Percentiles rank a stretch among this genome's conserved stretches.
Evolutionary conservation across 495 filamentous ascomycete genomes (phyloP).

Genomic region (Penicillium riverlandense): DNA sequence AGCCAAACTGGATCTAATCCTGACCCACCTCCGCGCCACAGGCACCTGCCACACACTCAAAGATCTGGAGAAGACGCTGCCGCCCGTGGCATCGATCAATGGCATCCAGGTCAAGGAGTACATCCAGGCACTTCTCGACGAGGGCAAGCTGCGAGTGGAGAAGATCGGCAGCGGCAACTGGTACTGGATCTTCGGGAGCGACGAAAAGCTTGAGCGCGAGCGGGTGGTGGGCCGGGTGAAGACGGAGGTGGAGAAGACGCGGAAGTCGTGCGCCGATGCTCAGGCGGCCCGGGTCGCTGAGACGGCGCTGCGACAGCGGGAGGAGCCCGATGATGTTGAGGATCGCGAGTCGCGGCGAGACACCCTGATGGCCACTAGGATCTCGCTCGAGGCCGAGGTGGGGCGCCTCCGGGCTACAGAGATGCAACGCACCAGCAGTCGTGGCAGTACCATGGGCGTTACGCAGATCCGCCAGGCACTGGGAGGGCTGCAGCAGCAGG

Average conservation of each 20-base stretch:
- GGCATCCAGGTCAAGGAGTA: constrained; percentile 66
- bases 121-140: constrained; percentile 56
- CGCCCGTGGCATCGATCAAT: constrained; percentile 59
- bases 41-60: constrained; percentile 63
- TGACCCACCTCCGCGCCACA: constrained; percentile 56
- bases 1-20: constrained; percentile 55
- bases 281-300: constrained; percentile 18
- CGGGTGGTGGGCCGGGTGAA: constrained; percentile 38
- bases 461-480: constrained; percentile 44
- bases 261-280: constrained; percentile 14
- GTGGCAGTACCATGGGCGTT: constrained; percentile 42
- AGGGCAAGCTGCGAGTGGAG: constrained; percentile 61
- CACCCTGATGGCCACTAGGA: constrained; percentile 15
- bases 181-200: constrained; percentile 70
- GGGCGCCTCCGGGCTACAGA: constrained; percentile 13
- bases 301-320: constrained; percentile 5
- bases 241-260: constrained; percentile 48
- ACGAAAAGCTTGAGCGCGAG: constrained; percentile 50
- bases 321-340: constrained; percentile 5
- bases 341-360: constrained; percentile 15
- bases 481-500: constrained; percentile 35
- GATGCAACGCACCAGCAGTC: constrained; percentile 28
- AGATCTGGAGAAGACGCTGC: constrained; percentile 66
- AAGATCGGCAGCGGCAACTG: constrained; percentile 78
- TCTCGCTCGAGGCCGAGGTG: constrained; percentile 19